Percentiles rank a stretch among this genome's conserved stretches.
These are phyloP conservation scores for Benincasa hispida DNA, from an alignment of 306 rosid species.

Conservation along the genomic window DNA sequence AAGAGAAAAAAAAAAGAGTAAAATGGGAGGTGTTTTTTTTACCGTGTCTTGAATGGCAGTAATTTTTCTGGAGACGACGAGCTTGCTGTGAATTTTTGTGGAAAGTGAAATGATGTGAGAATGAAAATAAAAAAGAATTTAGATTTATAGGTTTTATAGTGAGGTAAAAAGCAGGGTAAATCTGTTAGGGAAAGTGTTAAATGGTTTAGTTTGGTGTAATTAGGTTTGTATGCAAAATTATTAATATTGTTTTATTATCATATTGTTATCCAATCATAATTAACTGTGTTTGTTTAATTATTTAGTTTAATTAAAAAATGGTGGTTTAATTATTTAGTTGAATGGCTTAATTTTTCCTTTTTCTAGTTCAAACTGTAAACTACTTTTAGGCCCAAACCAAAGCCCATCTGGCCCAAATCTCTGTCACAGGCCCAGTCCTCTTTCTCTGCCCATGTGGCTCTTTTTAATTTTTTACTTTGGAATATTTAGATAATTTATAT, in stretches of 20 bases:
- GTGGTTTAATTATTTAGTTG: neutral
- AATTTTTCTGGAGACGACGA: neutral
- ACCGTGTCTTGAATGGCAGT: neutral
- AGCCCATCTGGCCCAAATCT: neutral
- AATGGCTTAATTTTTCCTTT: neutral
- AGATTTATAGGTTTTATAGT: neutral
- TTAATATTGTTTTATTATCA: neutral
- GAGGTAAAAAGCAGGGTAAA: neutral
- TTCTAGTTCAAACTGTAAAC: neutral
- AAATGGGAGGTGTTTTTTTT: neutral
- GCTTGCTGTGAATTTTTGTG: no score
- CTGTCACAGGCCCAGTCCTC: neutral
- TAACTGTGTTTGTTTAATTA: neutral
- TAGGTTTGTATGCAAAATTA: neutral
- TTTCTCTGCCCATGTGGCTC: no score
- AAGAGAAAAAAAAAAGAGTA: neutral
- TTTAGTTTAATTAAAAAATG: neutral
- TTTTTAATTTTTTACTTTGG: no score
- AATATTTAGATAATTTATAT: no score
- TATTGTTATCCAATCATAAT: neutral
- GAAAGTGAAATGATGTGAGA: neutral
- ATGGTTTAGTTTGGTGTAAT: neutral
- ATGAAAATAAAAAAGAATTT: neutral
- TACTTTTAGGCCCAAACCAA: neutral
- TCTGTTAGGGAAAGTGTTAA: neutral